Evolutionary conservation across 1,284 basidiomycete genomes (phyloP).

Genomic region (Gomphus bonarii): DNA sequence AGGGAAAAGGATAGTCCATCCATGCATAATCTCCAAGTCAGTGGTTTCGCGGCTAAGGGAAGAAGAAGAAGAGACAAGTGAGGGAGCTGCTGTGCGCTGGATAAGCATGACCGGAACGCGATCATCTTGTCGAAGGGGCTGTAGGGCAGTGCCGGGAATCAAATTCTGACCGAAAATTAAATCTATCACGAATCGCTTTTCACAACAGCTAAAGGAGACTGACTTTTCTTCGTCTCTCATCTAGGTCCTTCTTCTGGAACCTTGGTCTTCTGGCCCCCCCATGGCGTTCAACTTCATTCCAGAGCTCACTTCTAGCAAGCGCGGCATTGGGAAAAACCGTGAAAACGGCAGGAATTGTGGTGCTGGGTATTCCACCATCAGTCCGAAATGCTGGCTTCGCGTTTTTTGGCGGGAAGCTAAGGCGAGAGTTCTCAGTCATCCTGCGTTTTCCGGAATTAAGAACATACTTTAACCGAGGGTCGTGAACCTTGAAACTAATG

Average conservation of each 20-base stretch:
- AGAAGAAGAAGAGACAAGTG: slow-evolving; percentile 19
- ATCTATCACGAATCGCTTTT: slow-evolving; percentile 2
- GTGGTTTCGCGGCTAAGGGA: slow-evolving; percentile 15
- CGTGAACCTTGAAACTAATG: slow-evolving; percentile 67
- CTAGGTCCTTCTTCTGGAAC: slow-evolving; percentile 77
- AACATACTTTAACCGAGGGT: slow-evolving; percentile 66
- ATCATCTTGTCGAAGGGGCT: slow-evolving; percentile 61
- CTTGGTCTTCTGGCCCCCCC: slow-evolving; percentile 43
- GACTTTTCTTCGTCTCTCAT: slow-evolving; percentile 68
- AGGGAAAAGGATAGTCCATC: slow-evolving; percentile 79
- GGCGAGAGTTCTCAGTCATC: not conserved
- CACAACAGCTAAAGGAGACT: slow-evolving; percentile 11
- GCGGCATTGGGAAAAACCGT: slow-evolving; percentile 43
- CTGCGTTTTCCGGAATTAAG: not conserved
- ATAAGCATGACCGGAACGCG: slow-evolving; percentile 75
- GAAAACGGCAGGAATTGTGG: slow-evolving; percentile 18
- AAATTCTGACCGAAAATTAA: slow-evolving; percentile 36
- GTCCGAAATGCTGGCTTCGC: slow-evolving; percentile 30
- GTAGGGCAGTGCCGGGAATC: slow-evolving; percentile 66
- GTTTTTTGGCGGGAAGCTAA: slow-evolving; percentile 75
- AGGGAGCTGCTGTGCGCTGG: slow-evolving; percentile 57
- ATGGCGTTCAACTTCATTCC: slow-evolving; percentile 51
- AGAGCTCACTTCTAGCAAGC: slow-evolving; percentile 59
- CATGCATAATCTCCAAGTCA: slow-evolving; percentile 43
- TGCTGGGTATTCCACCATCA: slow-evolving; percentile 14